Evolutionary conservation across 2,329 filamentous ascomycete species (phyloP), one percentile per base, ranked within the genome.

Genomic region (Cercospora sesami): DNA sequence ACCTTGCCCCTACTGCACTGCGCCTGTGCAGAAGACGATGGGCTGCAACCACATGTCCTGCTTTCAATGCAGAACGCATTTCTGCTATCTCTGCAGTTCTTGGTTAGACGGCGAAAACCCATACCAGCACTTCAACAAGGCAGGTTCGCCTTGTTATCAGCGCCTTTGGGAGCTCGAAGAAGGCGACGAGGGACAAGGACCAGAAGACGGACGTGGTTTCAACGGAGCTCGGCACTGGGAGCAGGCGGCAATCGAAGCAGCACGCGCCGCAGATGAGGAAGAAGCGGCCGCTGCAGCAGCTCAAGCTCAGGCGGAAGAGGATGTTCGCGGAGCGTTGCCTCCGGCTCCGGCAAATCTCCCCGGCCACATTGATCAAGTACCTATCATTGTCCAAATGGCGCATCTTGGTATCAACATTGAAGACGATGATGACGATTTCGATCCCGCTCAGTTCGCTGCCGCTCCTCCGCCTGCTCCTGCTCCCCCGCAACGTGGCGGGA

Each of bases 11-110:
- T 94, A 93, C 4, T 99, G 95, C 81, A 88, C 85, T 31, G 90
- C 91, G 0, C 92, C 92, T 0, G 90, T 90, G 23, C 92, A 97
- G 78, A 99, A 99, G 83, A 92, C 91, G 1, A 89, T 92, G 76
- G 95, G 95, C 45, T 99, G 95, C 84, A 97, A 97, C 79, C 94
- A 97, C 80, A 98, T 98, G 93, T 91, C 90, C 60, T 97, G 94
- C 80, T 92, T 90, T 78, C 89, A 92, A 71, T 99, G 95, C 82
- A 85, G 90, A 62, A 91, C 92, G 2, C 94, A 98, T 79, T 98
- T 97, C 78, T 99, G 95, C 82, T 98, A 98, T 74, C 86, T 98
- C 1, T 98, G 95, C 77, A 90, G 91, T 0, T 86, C 89, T n/a
- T 98, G 92, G 91, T 85, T 99, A 51, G 86, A 90, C 65, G 87